Evolutionary conservation across 2,329 filamentous ascomycete genomes (phyloP).

Genomic region (Fusarium sp.): DNA sequence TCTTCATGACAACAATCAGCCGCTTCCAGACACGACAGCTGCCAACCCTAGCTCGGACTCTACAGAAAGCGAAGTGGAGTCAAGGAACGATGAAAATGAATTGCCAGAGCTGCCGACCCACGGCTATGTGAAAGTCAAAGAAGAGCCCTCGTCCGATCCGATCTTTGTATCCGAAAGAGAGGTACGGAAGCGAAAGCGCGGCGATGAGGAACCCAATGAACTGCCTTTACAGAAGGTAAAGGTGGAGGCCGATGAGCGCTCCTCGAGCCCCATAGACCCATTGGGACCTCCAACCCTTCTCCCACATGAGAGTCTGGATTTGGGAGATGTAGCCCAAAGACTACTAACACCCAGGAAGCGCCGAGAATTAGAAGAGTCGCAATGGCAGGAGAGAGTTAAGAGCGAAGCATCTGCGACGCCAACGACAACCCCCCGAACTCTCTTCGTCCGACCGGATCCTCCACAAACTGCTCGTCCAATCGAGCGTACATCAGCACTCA

Average conservation of each 20-base stretch:
- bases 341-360: constrained; percentile 54
- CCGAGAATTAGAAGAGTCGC: constrained; percentile 40
- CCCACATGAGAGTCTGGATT: constrained; percentile 69
- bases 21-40: background rate
- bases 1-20: constrained; percentile 15
- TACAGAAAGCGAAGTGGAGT: constrained; percentile 47
- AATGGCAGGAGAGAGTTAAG: constrained; percentile 15
- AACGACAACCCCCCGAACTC: constrained; percentile 27
- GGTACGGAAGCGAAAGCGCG: constrained; percentile 60
- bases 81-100: constrained; percentile 36
- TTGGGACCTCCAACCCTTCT: constrained; percentile 43
- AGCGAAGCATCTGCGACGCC: constrained; percentile 10
- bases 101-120: constrained; percentile 38
- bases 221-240: constrained; percentile 54
- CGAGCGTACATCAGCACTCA: constrained; percentile 48
- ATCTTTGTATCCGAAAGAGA: constrained; percentile 63
- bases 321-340: constrained; percentile 53
- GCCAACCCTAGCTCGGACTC: constrained; percentile 43
- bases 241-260: constrained; percentile 49
- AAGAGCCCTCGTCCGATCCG: constrained; percentile 67
- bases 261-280: constrained; percentile 47
- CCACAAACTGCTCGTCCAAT: constrained; percentile 35
- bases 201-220: constrained; percentile 39
- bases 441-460: constrained; percentile 38
- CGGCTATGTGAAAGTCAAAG: constrained; percentile 52